Base-by-base conservation (phyloP, 2,329 filamentous ascomycete genomes). In the Hirsutella rhossiliensis region DNA sequence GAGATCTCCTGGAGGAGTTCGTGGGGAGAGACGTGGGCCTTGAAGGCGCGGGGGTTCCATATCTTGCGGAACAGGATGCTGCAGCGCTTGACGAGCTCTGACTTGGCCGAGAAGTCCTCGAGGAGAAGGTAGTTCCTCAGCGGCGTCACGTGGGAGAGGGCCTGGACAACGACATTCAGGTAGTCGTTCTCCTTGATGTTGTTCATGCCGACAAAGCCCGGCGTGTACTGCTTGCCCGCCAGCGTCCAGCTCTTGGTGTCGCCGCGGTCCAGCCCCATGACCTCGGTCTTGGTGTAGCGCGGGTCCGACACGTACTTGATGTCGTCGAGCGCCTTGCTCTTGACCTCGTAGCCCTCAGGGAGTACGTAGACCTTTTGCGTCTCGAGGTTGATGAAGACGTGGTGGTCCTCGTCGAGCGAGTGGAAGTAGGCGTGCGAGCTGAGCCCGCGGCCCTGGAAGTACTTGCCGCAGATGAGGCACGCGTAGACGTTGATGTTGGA, bases 131-230 rank as follows among this genome's bases (percentile, higher is more conserved):
- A 97, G 61, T 97, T 96, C 30, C 92, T 80, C 52, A 98, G 70
- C 4, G 92, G 90, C 18, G 81, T 71, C 23, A 97, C 87, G 63
- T 98, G 92, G 3, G 90, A 82, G 32, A 98, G 74, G 7, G 89
- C 83, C 63, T 98, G 92, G 41, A 94, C 83, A 3, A 96, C 78
- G 23, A 95, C 90, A 60, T 98, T 98, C 58, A 97, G 76, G 67
- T 98, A 98, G 69, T 98, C 92, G 66, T 98, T 98, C 46, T 92
- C 87, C 65, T 98, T 98, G 73, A 98, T 96, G 66, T 98, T 98
- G 73, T 98, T 98, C 86, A 98, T 94, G 52, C 92, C 92, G 48
- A 98, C 87, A 60, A 89, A 98, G 6, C 92, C 90, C 18, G 92
- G 92, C 52, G 82, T 82, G 65, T 98, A 98, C 60, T 84, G 80